Conservation (phyloP, 2,329 filamentous ascomycete genomes). For the Trichoderma hamatum region DNA sequence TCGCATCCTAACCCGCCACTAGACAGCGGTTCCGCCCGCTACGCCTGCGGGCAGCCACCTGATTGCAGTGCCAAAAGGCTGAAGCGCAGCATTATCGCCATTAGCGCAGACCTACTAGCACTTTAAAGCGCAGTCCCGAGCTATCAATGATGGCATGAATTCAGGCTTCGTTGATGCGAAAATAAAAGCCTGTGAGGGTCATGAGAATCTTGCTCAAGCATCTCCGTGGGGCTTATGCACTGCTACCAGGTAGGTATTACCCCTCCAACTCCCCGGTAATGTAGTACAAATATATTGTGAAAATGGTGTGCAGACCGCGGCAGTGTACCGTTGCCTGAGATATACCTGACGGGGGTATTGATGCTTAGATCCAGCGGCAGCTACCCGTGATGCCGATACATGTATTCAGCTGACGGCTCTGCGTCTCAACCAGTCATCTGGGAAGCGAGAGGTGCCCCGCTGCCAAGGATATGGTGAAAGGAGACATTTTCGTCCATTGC, state of each 20-base stretch:
- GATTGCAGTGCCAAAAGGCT: conserved; percentile 4
- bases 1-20: background rate
- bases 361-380: conserved; percentile 9
- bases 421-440: background rate
- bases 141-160: background rate
- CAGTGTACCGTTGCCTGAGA: conserved; percentile 1
- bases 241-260: background rate
- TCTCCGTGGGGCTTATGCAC: background rate
- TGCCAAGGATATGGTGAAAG: background rate
- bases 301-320: background rate
- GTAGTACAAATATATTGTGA: background rate
- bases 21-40: conserved; percentile 2
- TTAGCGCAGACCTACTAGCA: background rate
- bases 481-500: background rate
- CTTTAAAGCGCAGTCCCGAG: background rate
- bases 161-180: background rate
- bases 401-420: background rate
- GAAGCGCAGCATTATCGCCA: background rate
- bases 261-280: background rate
- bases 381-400: conserved; percentile 5
- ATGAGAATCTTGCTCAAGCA: background rate
- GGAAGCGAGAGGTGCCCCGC: background rate
- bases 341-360: background rate
- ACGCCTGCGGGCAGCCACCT: conserved; percentile 1
- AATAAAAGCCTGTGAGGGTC: background rate